Evolutionary conservation across 306 rosid species (phyloP), one percentile per base, ranked within the genome.

Genomic region (Quercus dentata): DNA sequence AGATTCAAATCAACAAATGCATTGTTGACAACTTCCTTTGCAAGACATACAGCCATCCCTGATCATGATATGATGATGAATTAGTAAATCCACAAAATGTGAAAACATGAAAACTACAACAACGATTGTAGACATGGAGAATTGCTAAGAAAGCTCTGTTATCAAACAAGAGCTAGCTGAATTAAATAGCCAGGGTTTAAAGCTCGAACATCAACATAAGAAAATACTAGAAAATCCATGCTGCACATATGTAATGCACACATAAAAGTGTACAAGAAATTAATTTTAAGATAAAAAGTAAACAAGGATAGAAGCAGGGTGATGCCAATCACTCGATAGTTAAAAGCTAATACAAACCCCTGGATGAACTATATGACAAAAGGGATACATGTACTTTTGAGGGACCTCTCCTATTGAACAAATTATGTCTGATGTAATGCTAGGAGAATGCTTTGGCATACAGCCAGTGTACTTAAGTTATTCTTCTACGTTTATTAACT

Each of bases 21-120:
- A 71, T 89, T 95, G 78, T 82, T 70, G 65, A 89, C 46, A 83
- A 93, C 90, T 61, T 91, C 98, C 70, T 84, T 83, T 33, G 91
- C 85, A 63, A 95, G 89, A 85, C 68, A 80, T 57, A 83, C 76
- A 69, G 92, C 92, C 96, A 95, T 90, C 73, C 97, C 97, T 93
- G 94, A 73, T 79, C 82, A 81, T 70, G 59, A 84, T 46, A 82
- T 33, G 76, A 58, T 19, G 15, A 7, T 15, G 69, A 67, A 82
- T 87, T 69, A 85, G 85, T 74, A 73, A 74, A 83, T 25, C 18
- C 49, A 71, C n/a, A 28, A 74, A 78, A 79, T 19, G 56, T 14
- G 35, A 49, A 61, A 65, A 33, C 54, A 73, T 20, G 20, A 41
- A 72, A 33, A 73, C 25, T 33, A 41, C 19, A 38, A 54, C 31